Evolutionary conservation across 495 filamentous ascomycete genomes (phyloP), one percentile per base, ranked within the genome.

Genomic region (Neurospora sp.): DNA sequence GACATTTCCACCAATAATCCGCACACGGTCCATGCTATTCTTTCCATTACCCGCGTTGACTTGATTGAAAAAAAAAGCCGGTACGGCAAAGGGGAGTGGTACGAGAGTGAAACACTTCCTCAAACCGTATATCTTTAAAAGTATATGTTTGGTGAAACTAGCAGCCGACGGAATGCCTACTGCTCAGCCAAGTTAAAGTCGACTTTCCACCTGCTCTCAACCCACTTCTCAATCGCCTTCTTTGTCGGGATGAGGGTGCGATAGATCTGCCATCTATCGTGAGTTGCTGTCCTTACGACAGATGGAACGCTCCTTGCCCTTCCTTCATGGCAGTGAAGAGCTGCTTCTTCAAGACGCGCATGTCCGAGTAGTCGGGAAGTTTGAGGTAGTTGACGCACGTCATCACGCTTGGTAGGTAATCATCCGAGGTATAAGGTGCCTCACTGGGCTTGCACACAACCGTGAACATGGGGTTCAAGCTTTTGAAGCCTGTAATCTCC

Each of bases 301-400:
- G 86, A 81, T 98, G 96, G 88, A 99, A 99, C 70, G 96, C 96
- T 20, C 96, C 96, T 80, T 98, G 96, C n/a, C 96, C 96, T 84
- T 99, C 96, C 80, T 90, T 91, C 77, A 97, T 97, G 48, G 96
- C 96, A 70, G 92, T 89, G 59, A 89, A 89, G 40, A 99, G 83
- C 79, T 91, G 90, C 76, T 89, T 85, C 71, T 86, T 89, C 79
- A 99, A 87, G 44, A 92, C 87, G 18, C 93, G 88, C 73, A 97
- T 82, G 77, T 83, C 88, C 76, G 90, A 95, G 83, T 99, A 99
- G 82, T 99, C 94, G 27, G 96, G 96, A 77, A 99, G 86, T 82
- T 99, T 99, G 75, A 99, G 91, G 80, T 99, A 99, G 80, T 99
- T 99, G 80, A 97, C 96, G 81, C 96, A 98, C 61, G 96, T 99